Evolutionary conservation across 768 basidiomycete species (phyloP).

Genomic region (Mycena chlorophos): DNA sequence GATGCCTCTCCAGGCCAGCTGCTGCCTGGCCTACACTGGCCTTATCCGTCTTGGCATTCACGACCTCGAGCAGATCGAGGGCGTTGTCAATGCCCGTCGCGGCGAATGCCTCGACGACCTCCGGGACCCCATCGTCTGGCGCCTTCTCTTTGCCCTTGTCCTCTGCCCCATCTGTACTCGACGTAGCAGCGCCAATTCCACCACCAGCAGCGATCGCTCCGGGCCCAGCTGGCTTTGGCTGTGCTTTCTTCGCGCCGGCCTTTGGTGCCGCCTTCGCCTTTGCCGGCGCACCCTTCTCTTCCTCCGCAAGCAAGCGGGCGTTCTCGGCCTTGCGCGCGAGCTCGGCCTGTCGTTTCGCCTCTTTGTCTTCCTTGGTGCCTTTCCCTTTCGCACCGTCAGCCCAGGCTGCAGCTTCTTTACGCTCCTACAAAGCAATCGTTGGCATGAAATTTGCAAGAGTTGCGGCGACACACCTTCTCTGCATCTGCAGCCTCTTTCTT

Average conservation of each 20-base stretch:
- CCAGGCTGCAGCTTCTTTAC: constrained; percentile 71
- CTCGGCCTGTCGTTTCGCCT: constrained; percentile 79
- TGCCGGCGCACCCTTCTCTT: constrained; percentile 62
- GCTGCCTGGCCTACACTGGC: constrained; percentile 87
- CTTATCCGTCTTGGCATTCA: constrained; percentile 92
- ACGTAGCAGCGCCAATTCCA: constrained; percentile 26
- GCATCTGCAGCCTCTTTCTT: constrained; percentile 63
- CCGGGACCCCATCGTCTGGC: neutral
- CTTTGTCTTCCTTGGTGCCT: constrained; percentile 68
- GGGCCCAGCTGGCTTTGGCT: constrained; percentile 78
- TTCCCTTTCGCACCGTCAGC: constrained; percentile 61
- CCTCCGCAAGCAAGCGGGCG: constrained; percentile 31
- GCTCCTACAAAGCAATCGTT: constrained; percentile 58
- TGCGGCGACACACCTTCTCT: constrained; percentile 48
- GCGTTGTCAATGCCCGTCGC: constrained; percentile 93
- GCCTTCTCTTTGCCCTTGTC: constrained; percentile 37
- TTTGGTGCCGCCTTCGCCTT: constrained; percentile 68
- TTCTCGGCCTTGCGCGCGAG: constrained; percentile 68
- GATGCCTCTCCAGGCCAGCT: constrained; percentile 84
- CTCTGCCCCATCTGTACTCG: constrained; percentile 28
- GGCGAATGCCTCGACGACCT: constrained; percentile 55
- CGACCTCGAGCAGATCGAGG: constrained; percentile 82
- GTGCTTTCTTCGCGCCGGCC: constrained; percentile 44
- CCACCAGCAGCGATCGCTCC: constrained; percentile 82
- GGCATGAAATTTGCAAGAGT: constrained; percentile 1